A percentile compares a stretch with the other conserved stretches of the same genome.
Conservation (phyloP, 805 yeast species). For the Kodamaea neixiangensis region DNA sequence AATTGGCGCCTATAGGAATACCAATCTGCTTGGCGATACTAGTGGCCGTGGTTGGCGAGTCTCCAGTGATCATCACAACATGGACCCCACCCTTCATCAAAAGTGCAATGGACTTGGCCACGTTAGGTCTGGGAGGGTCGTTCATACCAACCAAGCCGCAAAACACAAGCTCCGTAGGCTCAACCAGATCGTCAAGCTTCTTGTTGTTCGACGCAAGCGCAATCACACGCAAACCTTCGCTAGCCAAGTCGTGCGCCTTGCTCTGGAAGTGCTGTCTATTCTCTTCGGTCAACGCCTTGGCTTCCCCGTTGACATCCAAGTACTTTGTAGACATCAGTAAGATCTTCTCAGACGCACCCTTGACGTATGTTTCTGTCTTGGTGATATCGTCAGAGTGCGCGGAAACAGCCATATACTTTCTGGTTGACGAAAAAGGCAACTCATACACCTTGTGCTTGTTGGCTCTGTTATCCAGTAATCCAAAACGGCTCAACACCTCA, state of each 20-base stretch:
- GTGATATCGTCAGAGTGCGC: slow-evolving; percentile 59
- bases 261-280: slow-evolving; percentile 48
- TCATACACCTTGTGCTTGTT: slow-evolving; percentile 64
- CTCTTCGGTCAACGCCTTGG: slow-evolving; percentile 57
- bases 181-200: slow-evolving; percentile 35
- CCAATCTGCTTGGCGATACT: slow-evolving; percentile 90
- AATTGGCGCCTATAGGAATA: slow-evolving; percentile 67
- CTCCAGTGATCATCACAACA: slow-evolving; percentile 98
- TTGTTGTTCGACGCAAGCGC: slow-evolving; percentile 66
- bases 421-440: slow-evolving; percentile 77
- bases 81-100: slow-evolving; percentile 92
- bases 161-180: slow-evolving; percentile 66
- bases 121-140: slow-evolving; percentile 96
- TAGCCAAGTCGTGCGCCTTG: slow-evolving; percentile 67
- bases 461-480: slow-evolving; percentile 67
- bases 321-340: slow-evolving; percentile 61
- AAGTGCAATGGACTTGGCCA: slow-evolving; percentile 68
- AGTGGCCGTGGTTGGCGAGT: slow-evolving; percentile 81
- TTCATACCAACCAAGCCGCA: slow-evolving; percentile 93
- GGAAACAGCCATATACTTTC: slow-evolving; percentile 90
- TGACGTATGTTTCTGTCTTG: slow-evolving; percentile 64
- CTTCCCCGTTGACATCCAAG: slow-evolving; percentile 57
- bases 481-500: slow-evolving; percentile 71
- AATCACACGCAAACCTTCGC: slow-evolving; percentile 81
- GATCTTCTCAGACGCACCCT: slow-evolving; percentile 88